Evolutionary conservation across 306 rosid species (phyloP).

Genomic region (Medicago ruthenica): DNA sequence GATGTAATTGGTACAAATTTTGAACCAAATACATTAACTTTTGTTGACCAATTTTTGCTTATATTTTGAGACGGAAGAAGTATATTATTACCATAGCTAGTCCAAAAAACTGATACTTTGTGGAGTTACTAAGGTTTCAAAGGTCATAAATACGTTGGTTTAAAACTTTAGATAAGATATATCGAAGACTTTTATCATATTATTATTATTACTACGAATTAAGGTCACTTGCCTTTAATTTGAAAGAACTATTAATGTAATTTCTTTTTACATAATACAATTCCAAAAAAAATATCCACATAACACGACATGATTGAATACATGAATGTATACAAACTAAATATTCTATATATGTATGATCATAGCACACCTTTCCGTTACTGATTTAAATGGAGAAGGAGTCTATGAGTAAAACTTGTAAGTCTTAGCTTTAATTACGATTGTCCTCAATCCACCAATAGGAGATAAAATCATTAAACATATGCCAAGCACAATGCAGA

Average conservation of each 20-base stretch:
- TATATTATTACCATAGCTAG: no score
- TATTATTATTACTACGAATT: no score
- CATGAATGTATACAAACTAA: neutral
- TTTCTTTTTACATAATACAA: neutral
- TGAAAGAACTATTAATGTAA: neutral
- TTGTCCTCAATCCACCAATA: conserved; percentile 80
- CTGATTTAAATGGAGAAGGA: neutral
- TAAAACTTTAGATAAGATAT: no score
- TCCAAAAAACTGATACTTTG: no score
- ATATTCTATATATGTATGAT: neutral
- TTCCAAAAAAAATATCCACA: neutral
- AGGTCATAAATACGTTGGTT: no score
- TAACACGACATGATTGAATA: neutral
- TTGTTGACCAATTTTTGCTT: no score
- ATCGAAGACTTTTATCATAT: neutral
- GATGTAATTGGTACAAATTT: no score
- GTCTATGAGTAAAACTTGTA: conserved; percentile 67
- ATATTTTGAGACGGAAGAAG: no score
- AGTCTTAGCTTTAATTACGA: conserved; percentile 61
- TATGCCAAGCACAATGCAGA: conserved; percentile 74
- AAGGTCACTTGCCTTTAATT: neutral
- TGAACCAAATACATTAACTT: no score
- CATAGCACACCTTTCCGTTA: neutral
- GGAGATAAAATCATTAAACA: conserved; percentile 69
- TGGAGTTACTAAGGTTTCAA: no score